Base-by-base conservation (phyloP, 164 flowering plant species). In the Malania oleifera region DNA sequence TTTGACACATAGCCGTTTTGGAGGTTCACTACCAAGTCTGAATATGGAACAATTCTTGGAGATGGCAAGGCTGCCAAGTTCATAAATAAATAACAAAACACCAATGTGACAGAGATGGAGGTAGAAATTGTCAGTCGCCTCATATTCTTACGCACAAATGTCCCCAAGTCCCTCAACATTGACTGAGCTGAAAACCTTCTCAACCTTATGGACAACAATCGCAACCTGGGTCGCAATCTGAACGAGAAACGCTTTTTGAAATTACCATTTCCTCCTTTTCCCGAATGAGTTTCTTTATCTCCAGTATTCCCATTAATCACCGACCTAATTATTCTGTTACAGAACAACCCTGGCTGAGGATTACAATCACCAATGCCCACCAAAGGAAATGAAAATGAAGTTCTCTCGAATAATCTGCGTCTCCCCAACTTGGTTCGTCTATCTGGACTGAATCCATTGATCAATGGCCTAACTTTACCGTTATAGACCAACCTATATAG, bases 41-140 rank as follows among this genome's bases (percentile, higher is more conserved):
- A 90, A 65, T 90, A 93, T 0, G 96, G 95, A 60, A 90, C 95
- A 59, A 60, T 37, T 61, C 76, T 79, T 0, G 96, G 85, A 40
- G 81, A 63, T 7, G 95, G 89, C 60, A 78, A 53, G 9, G 92
- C 68, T 6, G 90, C 77, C 29, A 86, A 55, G 54, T 78, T 89
- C 50, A 93, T 68, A 67, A 90, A 70, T 77, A 82, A 65, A 63
- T 70, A 93, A 68, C 84, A 88, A 7, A 90, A 1, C 10, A 89
- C 95, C 52, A 93, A 52, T 0, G 66, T 82, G 35, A 81, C 23
- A 18, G 89, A 70, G 57, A 82, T 61, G 5, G 72, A 55, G 51
- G 79, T 49, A 6, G 77, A 74, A 57, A 93, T 24, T 0, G 77
- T 59, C 57, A 82, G 72, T 54, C 61, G 70, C 49, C 58, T 90